Evolutionary conservation across 2,329 filamentous ascomycete species (phyloP).

Genomic region (Fusarium chlamydosporum): DNA sequence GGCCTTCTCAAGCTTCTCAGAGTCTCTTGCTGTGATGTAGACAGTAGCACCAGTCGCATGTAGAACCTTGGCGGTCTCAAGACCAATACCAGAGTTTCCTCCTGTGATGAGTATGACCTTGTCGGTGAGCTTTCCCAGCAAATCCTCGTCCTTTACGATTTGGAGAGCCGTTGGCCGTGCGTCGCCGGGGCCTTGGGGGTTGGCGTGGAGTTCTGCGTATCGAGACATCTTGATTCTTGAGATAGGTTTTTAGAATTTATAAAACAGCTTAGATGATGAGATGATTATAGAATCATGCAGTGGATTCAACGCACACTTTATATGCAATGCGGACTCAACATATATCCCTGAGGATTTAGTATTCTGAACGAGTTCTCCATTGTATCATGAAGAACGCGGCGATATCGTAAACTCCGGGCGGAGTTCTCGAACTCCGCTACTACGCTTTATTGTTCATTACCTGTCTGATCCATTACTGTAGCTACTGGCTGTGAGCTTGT

Average conservation of each 20-base stretch:
- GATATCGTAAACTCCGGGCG: background rate
- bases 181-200: constrained; percentile 31
- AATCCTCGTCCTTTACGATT: constrained; percentile 11
- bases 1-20: constrained; percentile 11
- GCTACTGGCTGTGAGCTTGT: background rate
- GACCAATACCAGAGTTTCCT: constrained; percentile 17
- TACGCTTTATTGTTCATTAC: background rate
- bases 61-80: constrained; percentile 16
- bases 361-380: background rate
- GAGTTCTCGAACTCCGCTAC: no score
- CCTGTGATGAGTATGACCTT: constrained; percentile 28
- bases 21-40: constrained; percentile 18
- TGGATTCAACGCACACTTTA: no score
- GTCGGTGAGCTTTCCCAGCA: background rate
- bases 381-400: background rate
- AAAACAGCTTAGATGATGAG: no score
- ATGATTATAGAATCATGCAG: no score
- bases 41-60: constrained; percentile 19
- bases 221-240: constrained; percentile 9
- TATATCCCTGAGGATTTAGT: no score
- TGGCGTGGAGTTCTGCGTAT: constrained; percentile 1
- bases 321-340: no score
- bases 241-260: no score
- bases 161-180: constrained; percentile 36
- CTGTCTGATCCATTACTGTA: no score